Evolutionary conservation across 495 filamentous ascomycete genomes (phyloP), one percentile per base, ranked within the genome.

Genomic region (Aspergillus carlsbadensis): DNA sequence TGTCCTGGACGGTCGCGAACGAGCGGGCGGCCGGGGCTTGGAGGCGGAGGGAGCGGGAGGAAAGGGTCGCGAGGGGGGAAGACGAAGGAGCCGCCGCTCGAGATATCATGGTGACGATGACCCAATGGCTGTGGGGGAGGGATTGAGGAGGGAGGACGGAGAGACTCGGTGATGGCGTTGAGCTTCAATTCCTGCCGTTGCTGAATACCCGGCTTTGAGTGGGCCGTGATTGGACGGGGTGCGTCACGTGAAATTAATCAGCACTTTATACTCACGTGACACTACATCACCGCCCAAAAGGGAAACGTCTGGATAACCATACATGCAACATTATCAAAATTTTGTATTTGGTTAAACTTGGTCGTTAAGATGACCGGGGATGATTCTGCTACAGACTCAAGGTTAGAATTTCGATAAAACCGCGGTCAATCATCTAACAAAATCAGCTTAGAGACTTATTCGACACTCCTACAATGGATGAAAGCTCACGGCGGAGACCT

Each of bases 1-100:
- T 82, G 75, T 98, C 92, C 73, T 92, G 87, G 64, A 96, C 92
- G 37, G 91, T 95, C 63, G 94, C 94, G 73, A 98, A 87, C 54
- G 78, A 79, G 68, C 86, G 81, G 66, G 65, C 72, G 70, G 85
- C 83, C 64, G 74, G 71, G 54, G 62, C 70, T 66, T 77, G 71
- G 56, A 71, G 69, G 46, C 84, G 79, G 52, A 84, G 76, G 59
- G 82, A 74, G 61, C 81, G 81, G 66, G 81, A 74, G 55, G 81
- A 78, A 65, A 84, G 69, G 57, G 74, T 59, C 62, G 78, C 74
- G 64, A 85, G 71, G 64, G 81, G 64, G 58, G 73, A 69, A 63
- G 74, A 62, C 57, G 74, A 69, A 61, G 73, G 76, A 74, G 75
- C 74, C 69, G 70, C 71, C 70, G 75, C 72, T 78, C 76, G 73